Evolutionary conservation across 2,329 filamentous ascomycete genomes (phyloP).

Genomic region (Sphaerulina musiva): DNA sequence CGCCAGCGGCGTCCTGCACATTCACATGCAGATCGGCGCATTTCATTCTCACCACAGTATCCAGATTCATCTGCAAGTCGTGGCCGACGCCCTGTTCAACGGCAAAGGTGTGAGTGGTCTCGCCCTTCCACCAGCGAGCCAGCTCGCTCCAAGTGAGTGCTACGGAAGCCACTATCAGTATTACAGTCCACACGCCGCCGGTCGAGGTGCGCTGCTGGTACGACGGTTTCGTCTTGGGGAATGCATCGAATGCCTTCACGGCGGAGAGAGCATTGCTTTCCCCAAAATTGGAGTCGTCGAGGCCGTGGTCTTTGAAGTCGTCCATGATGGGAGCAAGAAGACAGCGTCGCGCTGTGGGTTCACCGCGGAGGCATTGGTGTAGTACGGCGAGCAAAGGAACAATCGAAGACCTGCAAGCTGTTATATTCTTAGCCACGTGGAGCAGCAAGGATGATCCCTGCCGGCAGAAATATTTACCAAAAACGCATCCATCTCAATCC

Average conservation of each 20-base stretch:
- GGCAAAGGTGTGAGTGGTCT: constrained; percentile 80
- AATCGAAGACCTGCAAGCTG: neutral
- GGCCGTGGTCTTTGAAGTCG: constrained; percentile 62
- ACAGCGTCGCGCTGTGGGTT: constrained; percentile 9
- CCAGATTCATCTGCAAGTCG: constrained; percentile 87
- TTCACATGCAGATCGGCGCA: constrained; percentile 90
- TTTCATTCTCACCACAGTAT: constrained; percentile 83
- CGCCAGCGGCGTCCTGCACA: constrained; percentile 90
- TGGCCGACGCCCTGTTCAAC: constrained; percentile 89
- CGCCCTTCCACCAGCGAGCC: constrained; percentile 72
- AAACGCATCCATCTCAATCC: too few species aligned
- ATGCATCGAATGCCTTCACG: constrained; percentile 88
- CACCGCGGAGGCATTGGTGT: constrained; percentile 19
- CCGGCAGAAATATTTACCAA: too few species aligned
- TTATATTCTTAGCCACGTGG: neutral
- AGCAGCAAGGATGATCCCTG: neutral
- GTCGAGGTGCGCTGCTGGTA: constrained; percentile 78
- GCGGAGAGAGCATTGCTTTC: constrained; percentile 51
- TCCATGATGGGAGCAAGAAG: constrained; percentile 53
- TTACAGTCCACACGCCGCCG: constrained; percentile 89
- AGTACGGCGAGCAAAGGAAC: neutral
- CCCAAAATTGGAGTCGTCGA: constrained; percentile 75
- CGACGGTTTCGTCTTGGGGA: constrained; percentile 93
- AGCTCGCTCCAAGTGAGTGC: constrained; percentile 74
- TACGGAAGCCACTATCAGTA: constrained; percentile 67